Evolutionary conservation across 257 asterid genomes (phyloP), one percentile per base, ranked within the genome.

Genomic region (Haberlea rhodopensis): DNA sequence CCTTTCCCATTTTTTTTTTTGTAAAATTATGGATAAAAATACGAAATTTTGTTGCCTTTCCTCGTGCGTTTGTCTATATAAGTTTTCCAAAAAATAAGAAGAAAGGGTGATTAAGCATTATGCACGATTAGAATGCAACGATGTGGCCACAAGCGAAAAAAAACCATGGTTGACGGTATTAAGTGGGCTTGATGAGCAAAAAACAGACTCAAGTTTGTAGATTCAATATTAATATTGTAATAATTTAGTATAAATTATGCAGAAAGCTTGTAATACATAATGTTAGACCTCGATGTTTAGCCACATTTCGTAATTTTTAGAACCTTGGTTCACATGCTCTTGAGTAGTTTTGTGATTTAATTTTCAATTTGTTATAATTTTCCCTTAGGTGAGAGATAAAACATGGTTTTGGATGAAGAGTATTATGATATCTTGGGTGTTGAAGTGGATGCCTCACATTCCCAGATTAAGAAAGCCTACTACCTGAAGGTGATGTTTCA

Each of bases 381-480:
- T 65, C 56, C 63, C 29, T 60, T 62, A 67, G 78, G 55, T 71
- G 78, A 66, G 63, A 64, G 74, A 37, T 59, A 63, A 66, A 56
- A 56, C 8, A 81, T 87, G 96, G 88, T 78, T 69, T 84, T 78
- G 86, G 82, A 82, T n/a, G 80, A 84, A 21, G 90, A 66, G 61
- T 90, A 87, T 73, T 87, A 90, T 78, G 89, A 87, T 26, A 68
- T 78, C 20, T 65, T 90, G 79, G 95, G 95, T 57, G 88, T 90
- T n/a, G 68, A 72, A 31, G 72, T 63, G 53, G 87, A 84, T 57
- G 92, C 92, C 25, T 75, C 90, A 16, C 71, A 79, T 25, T 78
- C 87, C 29, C 92, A 90, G 43, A 81, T 90, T 67, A 85, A 85
- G 77, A 82, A 84, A 71, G 95, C 97, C 52, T 90, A 87, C 82